Percentiles rank a stretch among this genome's conserved stretches.
Conservation (phyloP, 2,329 filamentous ascomycete genomes). For the Penicillium sp. region DNA sequence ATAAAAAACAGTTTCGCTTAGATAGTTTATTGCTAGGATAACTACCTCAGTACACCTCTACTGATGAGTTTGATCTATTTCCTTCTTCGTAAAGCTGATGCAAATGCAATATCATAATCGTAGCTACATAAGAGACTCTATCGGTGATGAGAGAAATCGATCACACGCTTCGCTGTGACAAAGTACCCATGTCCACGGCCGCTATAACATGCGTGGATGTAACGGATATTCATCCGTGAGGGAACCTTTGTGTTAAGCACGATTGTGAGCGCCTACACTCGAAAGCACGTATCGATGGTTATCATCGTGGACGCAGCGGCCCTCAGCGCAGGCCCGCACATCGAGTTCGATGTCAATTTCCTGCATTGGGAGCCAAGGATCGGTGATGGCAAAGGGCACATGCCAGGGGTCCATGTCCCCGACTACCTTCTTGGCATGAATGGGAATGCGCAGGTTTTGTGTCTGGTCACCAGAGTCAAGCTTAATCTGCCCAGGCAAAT, state of each 20-base stretch:
- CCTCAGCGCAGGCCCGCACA: constrained; percentile 42
- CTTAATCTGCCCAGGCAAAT: constrained; percentile 6
- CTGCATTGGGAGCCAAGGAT: constrained; percentile 43
- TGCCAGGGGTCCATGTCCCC: constrained; percentile 23
- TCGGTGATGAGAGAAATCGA: no score
- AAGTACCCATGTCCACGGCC: no score
- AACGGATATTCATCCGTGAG: no score
- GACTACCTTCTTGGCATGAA: constrained; percentile 11
- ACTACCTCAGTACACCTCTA: no score
- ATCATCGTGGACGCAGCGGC: constrained; percentile 30
- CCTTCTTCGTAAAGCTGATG: neutral
- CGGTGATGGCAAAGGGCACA: constrained; percentile 11
- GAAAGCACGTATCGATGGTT: constrained; percentile 3
- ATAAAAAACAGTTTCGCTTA: no score
- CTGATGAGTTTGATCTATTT: no score
- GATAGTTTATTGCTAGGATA: no score
- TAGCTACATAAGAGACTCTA: neutral
- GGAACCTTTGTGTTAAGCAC: no score
- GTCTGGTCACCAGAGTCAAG: neutral
- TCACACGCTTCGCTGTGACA: no score
- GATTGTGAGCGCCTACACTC: neutral
- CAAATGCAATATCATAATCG: neutral
- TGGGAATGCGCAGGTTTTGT: constrained; percentile 13
- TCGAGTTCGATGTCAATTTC: constrained; percentile 50
- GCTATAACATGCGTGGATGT: no score